Base-by-base conservation (phyloP, 2,329 filamentous ascomycete genomes). In the Stagonosporopsis cucurbitacearum region DNA sequence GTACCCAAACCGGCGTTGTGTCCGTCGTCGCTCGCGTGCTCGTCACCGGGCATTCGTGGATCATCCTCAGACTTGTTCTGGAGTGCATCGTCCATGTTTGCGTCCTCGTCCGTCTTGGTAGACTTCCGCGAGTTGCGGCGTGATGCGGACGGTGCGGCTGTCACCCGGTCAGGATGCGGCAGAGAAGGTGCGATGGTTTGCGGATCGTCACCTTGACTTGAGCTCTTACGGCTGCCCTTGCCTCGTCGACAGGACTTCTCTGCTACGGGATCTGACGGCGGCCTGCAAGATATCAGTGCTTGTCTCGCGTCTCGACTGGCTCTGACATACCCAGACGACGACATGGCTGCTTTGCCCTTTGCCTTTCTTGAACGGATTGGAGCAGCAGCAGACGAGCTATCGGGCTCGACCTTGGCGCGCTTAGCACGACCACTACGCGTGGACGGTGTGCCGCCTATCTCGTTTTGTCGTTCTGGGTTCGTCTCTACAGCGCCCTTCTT, bases 211-310 rank as follows among this genome's bases (percentile, higher is more conserved):
- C 83, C 82, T 78, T 84, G 81, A 62, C 77, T 75, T 50, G 79
- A 76, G 77, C 89, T 92, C 78, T 90, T 93, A 71, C 88, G 85
- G 70, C 84, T 87, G 32, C 89, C 87, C 75, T 92, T 92, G 73
- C 90, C 91, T 67, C 90, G 85, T 72, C 86, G 90, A 1, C 88
- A 87, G 54, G 86, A 83, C 55, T 83, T 80, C 63, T 88, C 86
- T 72, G 87, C 86, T 59, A 85, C 82, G 65, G 87, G 84, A 68
- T 86, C 87, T 63, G 85, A 82, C 65, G 87, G 84, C 64, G 85
- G 84, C 72, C 87, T 87, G 68, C 51, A 8, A 54, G 62, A 56
- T 36, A 66, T 77, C 58, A 69, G 64, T 56, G 63, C 25, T 25
- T 40, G 37, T 8, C 30, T 36, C 8, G 33, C 50, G 37, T 56